Base-by-base conservation (phyloP, 805 yeast species). In the Alloascoidea hylecoeti region DNA sequence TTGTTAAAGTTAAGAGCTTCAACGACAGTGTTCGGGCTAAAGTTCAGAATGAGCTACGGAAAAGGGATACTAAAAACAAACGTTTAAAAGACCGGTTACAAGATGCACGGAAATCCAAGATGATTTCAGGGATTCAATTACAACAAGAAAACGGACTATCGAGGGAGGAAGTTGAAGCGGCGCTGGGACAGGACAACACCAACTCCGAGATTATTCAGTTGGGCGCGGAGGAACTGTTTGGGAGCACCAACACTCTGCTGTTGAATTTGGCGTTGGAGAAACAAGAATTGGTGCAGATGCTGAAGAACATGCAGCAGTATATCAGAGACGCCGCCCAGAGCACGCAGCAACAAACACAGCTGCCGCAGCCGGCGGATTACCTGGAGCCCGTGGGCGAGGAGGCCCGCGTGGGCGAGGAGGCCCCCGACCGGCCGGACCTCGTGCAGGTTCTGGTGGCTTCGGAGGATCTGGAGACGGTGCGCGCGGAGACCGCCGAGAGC, bases 381-480 rank as follows among this genome's bases (percentile, higher is more conserved):
- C 30, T 23, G 30, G 30, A 23, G 30, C n/a, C n/a, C 30, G 30
- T 9, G 30, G 30, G n/a, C 30, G 30, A 9, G 13, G 30, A 9
- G 30, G 30, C 30, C 30, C 13, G 30, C 13, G 30, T 9, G 30
- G 13, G 9, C 30, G 30, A 23, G n/a, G n/a, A n/a, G n/a, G n/a
- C n/a, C 30, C 30, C 30, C 13, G 30, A n/a, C 30, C 9, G n/a
- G 30, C 30, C n/a, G 30, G 30, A 23, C 30, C 30, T 23, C 13
- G 30, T n/a, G 30, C 30, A 23, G 30, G n/a, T 23, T 9, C 13
- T 23, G 30, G 13, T 23, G 30, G 30, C 9, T 9, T n/a, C 9
- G 30, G 30, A 23, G 30, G 30, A 23, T n/a, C n/a, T 23, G 9
- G 30, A n/a, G 13, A 23, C 30, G 30, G 30, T 23, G 30, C 30